Base-by-base conservation (phyloP, 2,329 filamentous ascomycete species). In the Coniochaeta prunicola region DNA sequence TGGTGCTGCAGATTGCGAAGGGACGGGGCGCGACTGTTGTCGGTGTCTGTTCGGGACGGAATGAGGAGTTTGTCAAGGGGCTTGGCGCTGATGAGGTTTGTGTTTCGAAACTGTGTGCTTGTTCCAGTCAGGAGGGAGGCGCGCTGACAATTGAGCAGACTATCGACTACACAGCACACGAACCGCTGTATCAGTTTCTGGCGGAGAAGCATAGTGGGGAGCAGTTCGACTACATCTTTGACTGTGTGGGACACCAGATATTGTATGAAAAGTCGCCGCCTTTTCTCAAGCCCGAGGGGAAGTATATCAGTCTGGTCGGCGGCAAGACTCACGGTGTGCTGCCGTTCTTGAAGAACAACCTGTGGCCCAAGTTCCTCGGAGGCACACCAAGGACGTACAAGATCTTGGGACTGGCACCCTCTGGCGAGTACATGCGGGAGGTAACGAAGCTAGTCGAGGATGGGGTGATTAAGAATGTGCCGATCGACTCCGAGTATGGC, bases 51-150 rank as follows among this genome's bases (percentile, higher is more conserved):
- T 81, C 79, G 2, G 73, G 70, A 2, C 67, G 66, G 57, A 83
- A 83, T 56, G 69, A 63, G 3, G 76, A 74, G 1, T 65, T 80
- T 62, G 79, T 82, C 1, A 71, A 65, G 59, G 63, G 66, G 2
- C 64, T 83, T 6, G 80, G 80, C 1, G 80, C 76, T 0, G 76
- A 82, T 63, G 75, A 78, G 64, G 74, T 79, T 62, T 15, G 19
- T 36, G 3, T 15, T 8, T 3, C 42, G 15, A 24, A 50, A 53
- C 19, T 13, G 12, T 19, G n/a, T 54, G 10, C 33, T 30, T 9
- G 26, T 33, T 33, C 30, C 12, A 6, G 30, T 5, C 24, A 9
- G 3, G 28, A 24, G 28, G 26, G 26, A 48, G 17, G 50, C 15
- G 8, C 4, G 59, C 15, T 34, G 26, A 26, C n/a, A n/a, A 24